Base-by-base conservation (phyloP, 495 filamentous ascomycete genomes). In the Podospora comata region DNA sequence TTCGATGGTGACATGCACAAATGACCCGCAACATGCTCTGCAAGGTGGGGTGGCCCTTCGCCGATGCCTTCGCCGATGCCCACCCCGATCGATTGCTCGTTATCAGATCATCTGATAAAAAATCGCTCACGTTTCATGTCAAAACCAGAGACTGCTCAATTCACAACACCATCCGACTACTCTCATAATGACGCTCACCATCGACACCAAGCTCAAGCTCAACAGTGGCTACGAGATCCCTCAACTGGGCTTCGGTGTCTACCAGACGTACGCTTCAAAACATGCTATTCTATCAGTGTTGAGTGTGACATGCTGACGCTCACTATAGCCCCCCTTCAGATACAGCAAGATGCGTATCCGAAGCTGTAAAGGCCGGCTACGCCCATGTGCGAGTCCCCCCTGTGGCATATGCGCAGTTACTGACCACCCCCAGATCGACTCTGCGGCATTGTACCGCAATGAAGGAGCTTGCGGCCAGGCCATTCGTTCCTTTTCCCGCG, bases 211-310 rank as follows among this genome's bases (percentile, higher is more conserved):
- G 53, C 80, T 88, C 70, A 88, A 87, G 73, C 81, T 94, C 78
- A 86, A 87, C 69, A 92, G 91, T 59, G 92, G 92, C 65, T 89
- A 89, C 75, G 87, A 92, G 66, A 92, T 96, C 53, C 92, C 92
- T 0, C 77, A 84, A 11, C 72, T 94, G 53, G 92, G 92, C 2
- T 93, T 87, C 72, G 91, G 90, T 62, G 89, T 92, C 60, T 93
- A 89, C 72, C 88, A 92, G 81, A 92, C 89, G 88, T 92, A 63
- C 63, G 67, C 7, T 9, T 13, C 39, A 6, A 11, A 13, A 11
- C 39, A 48, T 16, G 23, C 23, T 18, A 13, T 48, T 48, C 5
- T 11, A 18, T 11, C 15, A 0, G 1, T 48, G 9, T 48, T 48
- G 6, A 48, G 15, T 6, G 7, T 16, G 39, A 16, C 39, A 27